Percentiles rank a stretch among this genome's conserved stretches.
Evolutionary conservation across 306 rosid species (phyloP).

Genomic region (Cicer chorassanicum): DNA sequence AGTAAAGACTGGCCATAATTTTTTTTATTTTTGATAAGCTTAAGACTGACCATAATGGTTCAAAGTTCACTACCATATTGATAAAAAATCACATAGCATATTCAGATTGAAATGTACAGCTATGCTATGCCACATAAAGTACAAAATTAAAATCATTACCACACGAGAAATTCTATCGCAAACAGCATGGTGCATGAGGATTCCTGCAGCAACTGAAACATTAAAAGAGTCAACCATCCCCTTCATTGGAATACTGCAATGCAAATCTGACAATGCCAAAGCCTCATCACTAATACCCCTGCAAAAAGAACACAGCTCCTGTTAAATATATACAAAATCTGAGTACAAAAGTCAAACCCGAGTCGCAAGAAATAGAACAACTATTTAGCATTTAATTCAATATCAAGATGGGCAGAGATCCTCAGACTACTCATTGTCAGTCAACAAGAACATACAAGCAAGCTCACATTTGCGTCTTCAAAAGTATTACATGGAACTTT

Average conservation of each 20-base stretch:
- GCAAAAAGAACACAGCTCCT: constrained; percentile 37
- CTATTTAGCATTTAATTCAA: constrained; percentile 10
- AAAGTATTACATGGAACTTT: constrained; percentile 17
- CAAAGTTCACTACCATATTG: too few species aligned
- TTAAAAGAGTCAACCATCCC: constrained; percentile 98
- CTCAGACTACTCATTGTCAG: constrained; percentile 4
- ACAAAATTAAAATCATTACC: constrained; percentile 57
- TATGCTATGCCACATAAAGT: constrained; percentile 20
- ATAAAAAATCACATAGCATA: too few species aligned
- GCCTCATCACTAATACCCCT: constrained; percentile 94
- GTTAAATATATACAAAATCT: constrained; percentile 13
- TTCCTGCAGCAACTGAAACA: constrained; percentile 95
- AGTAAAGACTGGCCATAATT: too few species aligned
- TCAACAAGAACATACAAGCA: constrained; percentile 9
- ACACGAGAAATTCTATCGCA: constrained; percentile 72
- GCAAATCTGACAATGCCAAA: constrained; percentile 79
- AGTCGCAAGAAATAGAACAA: constrained; percentile 8
- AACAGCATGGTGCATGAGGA: constrained; percentile 96
- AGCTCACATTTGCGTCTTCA: constrained; percentile 16
- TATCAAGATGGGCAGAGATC: not conserved
- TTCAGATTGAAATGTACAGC: too few species aligned
- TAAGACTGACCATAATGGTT: too few species aligned
- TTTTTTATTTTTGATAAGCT: too few species aligned
- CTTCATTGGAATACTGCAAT: constrained; percentile 87
- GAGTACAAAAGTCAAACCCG: constrained; percentile 3